Conservation (phyloP, 495 filamentous ascomycete genomes). For the Aspergillus baeticus region DNA sequence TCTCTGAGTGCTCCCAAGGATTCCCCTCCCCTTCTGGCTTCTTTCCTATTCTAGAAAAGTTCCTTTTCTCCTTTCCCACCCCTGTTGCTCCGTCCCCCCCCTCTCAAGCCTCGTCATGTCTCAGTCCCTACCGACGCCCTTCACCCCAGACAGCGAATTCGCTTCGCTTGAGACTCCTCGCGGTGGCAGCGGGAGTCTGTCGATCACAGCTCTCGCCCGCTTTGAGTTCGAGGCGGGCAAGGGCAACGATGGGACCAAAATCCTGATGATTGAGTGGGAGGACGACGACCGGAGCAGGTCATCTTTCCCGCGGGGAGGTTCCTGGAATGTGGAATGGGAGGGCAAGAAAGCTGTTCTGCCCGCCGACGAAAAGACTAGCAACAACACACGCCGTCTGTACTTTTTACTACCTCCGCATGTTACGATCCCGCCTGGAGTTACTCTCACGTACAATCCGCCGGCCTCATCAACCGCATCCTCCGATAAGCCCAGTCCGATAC, state of each 20-base stretch:
- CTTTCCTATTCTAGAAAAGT: slow-evolving; percentile 14
- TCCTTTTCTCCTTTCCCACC: slow-evolving; percentile 1
- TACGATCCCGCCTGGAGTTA: slow-evolving; percentile 65
- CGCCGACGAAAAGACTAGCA: slow-evolving; percentile 56
- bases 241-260: slow-evolving; percentile 78
- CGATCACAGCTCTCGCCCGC: slow-evolving; percentile 62
- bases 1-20: not conserved
- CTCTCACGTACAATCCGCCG: slow-evolving; percentile 51
- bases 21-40: not conserved
- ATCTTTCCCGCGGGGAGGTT: slow-evolving; percentile 31
- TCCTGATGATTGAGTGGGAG: slow-evolving; percentile 84
- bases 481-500: slow-evolving; percentile 29
- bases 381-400: slow-evolving; percentile 63
- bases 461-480: slow-evolving; percentile 20
- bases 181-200: slow-evolving; percentile 22
- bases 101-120: slow-evolving; percentile 8
- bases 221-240: slow-evolving; percentile 81
- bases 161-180: slow-evolving; percentile 34
- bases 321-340: slow-evolving; percentile 76
- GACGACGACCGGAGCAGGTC: slow-evolving; percentile 47
- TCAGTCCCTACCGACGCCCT: slow-evolving; percentile 26
- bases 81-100: not conserved
- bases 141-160: slow-evolving; percentile 39
- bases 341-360: slow-evolving; percentile 67
- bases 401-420: slow-evolving; percentile 68